These are phyloP conservation scores for Paramecium pentaurelia DNA, from an alignment of 73 alveolate species.

Conservation along the genomic window DNA sequence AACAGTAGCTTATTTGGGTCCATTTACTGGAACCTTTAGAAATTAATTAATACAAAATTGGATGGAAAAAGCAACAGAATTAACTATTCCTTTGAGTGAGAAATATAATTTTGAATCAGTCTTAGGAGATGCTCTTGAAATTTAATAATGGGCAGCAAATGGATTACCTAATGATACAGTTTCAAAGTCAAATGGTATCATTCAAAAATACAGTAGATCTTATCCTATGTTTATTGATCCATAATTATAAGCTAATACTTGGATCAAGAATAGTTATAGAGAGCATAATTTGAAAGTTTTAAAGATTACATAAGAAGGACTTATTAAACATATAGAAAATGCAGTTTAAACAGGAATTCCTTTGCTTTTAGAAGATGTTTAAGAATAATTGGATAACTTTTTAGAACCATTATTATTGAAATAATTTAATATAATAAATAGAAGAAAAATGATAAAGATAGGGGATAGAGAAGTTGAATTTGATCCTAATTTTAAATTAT, in stretches of 20 bases:
- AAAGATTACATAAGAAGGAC: slow-evolving; percentile 72
- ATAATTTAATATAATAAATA: slow-evolving; percentile 64
- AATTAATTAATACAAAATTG: slow-evolving; percentile 72
- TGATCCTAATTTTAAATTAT: slow-evolving; percentile 85
- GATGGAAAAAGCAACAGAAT: slow-evolving; percentile 75
- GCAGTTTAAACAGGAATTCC: slow-evolving; percentile 77
- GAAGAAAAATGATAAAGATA: slow-evolving; percentile 76
- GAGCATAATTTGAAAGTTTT: slow-evolving; percentile 67
- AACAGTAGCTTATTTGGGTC: slow-evolving; percentile 89
- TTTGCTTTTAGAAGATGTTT: slow-evolving; percentile 85
- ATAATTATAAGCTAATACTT: slow-evolving; percentile 87
- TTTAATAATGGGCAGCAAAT: slow-evolving; percentile 92
- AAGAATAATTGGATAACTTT: slow-evolving; percentile 84
- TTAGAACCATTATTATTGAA: slow-evolving; percentile 82
- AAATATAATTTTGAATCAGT: slow-evolving; percentile 77
- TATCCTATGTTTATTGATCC: slow-evolving; percentile 97
- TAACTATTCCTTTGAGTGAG: background rate
- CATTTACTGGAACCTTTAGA: slow-evolving; percentile 89
- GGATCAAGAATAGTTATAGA: slow-evolving; percentile 83
- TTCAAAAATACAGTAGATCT: slow-evolving; percentile 77
- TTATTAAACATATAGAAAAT: slow-evolving; percentile 70
- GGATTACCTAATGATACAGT: slow-evolving; percentile 97
- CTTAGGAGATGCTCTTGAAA: slow-evolving; percentile 92
- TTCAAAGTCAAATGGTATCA: slow-evolving; percentile 92
- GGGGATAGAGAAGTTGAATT: slow-evolving; percentile 88